Conservation (phyloP, 1,284 basidiomycete species). For the Anthracocystis walkeri region DNA sequence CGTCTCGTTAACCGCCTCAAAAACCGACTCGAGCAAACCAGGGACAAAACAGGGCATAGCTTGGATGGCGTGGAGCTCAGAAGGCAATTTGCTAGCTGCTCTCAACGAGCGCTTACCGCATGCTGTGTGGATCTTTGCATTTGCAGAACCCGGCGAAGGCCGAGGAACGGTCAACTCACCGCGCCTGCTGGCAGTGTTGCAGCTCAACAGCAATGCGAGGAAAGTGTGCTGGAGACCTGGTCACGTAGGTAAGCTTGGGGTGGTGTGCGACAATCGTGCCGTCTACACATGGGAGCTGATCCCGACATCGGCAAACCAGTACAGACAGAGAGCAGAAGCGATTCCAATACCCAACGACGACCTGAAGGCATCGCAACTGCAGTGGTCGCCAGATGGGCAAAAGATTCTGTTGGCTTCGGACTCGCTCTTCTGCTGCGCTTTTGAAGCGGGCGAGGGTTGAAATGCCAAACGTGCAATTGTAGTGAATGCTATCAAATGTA, state of each 20-base stretch:
- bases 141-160: conserved; percentile 72
- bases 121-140: conserved; percentile 76
- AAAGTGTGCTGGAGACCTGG: conserved; percentile 82
- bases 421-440: conserved; percentile 80
- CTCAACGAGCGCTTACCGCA: conserved; percentile 74
- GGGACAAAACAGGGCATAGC: conserved; percentile 52
- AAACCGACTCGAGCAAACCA: conserved; percentile 27
- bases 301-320: conserved; percentile 7
- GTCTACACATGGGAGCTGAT: conserved; percentile 79
- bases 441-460: conserved; percentile 40
- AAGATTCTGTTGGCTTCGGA: conserved; percentile 79
- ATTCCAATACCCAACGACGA: conserved; percentile 54
- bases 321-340: conserved; percentile 48
- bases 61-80: conserved; percentile 48
- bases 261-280: conserved; percentile 78
- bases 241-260: conserved; percentile 75
- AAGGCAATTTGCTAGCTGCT: conserved; percentile 54
- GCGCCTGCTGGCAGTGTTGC: conserved; percentile 76
- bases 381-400: conserved; percentile 86
- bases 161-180: conserved; percentile 72
- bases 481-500: conserved; percentile 13
- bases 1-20: conserved; percentile 27
- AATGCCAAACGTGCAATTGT: conserved; percentile 14
- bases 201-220: conserved; percentile 76
- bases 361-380: conserved; percentile 74